Evolutionary conservation across 192 early-diverging fungal species (phyloP), one percentile per base, ranked within the genome.

Genomic region (Entomortierella parvispora): DNA sequence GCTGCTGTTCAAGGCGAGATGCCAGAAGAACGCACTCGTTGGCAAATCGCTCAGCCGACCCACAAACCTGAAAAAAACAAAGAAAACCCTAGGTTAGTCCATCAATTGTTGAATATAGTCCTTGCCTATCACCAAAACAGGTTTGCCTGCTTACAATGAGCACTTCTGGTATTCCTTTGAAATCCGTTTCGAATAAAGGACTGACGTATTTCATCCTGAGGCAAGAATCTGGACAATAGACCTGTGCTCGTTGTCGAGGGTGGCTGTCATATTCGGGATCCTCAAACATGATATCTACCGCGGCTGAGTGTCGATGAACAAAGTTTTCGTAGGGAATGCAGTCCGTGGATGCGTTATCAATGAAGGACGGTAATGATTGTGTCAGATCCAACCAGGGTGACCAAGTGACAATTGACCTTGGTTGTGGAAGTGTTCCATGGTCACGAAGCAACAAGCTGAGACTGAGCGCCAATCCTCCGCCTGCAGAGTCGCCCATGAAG

Each of bases 351-450:
- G 52, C 56, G 49, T 82, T 81, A 18, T 67, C 34, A 22, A 69
- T 62, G 32, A 84, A 78, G 5, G 83, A 84, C 11, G 85, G 85
- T 9, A 86, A 50, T 2, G 85, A 81, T 34, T 84, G 83, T 6
- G 77, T 83, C 25, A 86, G 67, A 57, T 86, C 85, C 8, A 84
- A 28, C 93, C 92, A 94, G 4, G 92, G 92, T 12, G 88, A 90
- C 72, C 91, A 68, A n/a, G 82, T 67, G 7, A 81, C 85, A 12
- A 76, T 80, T 11, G 81, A 83, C 8, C 64, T 80, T 22, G 92
- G 90, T 44, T 85, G 68, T 18, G 84, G 86, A 26, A 91, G 56
- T 0, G 55, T 43, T 2, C 81, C 74, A 26, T 83, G 68, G 47
- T 91, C 84, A 17, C 87, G 79, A 26, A 91, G 69, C 37, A 83